phyloP scores from a whole-genome alignment of 2,329 filamentous ascomycete species.

The Cephalotrichum gorgonifer region DNA sequence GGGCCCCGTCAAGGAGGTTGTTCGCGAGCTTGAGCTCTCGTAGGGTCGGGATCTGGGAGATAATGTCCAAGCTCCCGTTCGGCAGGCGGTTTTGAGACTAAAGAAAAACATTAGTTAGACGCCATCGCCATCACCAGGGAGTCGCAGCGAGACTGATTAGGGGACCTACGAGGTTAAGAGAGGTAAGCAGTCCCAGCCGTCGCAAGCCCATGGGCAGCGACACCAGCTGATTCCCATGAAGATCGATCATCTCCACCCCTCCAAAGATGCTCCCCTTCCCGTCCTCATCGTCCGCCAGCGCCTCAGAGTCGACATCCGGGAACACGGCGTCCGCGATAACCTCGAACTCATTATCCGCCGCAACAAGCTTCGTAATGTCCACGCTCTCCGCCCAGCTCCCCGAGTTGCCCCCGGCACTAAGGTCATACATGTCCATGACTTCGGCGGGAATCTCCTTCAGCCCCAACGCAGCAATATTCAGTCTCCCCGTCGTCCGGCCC shows the following conservation, averaged over 20 bases:
- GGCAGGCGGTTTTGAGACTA: constrained; percentile 73
- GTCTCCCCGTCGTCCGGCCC: constrained; percentile 65
- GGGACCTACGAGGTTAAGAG: constrained; percentile 63
- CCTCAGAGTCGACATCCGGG: constrained; percentile 55
- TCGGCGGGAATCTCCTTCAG: constrained; percentile 71
- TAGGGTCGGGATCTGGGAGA: constrained; percentile 62
- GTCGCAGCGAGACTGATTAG: not conserved
- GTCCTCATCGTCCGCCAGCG: constrained; percentile 54
- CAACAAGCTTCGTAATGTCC: constrained; percentile 73
- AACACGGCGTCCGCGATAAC: constrained; percentile 65
- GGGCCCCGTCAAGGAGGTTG: constrained; percentile 60
- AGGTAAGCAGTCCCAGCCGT: constrained; percentile 62
- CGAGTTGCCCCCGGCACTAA: constrained; percentile 54
- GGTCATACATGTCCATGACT: constrained; percentile 83
- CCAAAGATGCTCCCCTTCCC: constrained; percentile 67
- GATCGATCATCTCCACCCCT: constrained; percentile 67
- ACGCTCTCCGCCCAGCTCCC: constrained; percentile 85
- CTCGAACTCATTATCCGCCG: constrained; percentile 82
- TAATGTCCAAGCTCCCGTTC: constrained; percentile 59
- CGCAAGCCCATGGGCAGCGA: constrained; percentile 66
- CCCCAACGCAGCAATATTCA: constrained; percentile 82
- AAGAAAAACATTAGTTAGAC: not conserved
- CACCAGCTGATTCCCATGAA: constrained; percentile 74
- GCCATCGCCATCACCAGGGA: not conserved
- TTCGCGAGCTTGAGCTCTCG: constrained; percentile 74